Conservation (phyloP, 371 early-diverging fungal species). For the Mortierella sp. region DNA sequence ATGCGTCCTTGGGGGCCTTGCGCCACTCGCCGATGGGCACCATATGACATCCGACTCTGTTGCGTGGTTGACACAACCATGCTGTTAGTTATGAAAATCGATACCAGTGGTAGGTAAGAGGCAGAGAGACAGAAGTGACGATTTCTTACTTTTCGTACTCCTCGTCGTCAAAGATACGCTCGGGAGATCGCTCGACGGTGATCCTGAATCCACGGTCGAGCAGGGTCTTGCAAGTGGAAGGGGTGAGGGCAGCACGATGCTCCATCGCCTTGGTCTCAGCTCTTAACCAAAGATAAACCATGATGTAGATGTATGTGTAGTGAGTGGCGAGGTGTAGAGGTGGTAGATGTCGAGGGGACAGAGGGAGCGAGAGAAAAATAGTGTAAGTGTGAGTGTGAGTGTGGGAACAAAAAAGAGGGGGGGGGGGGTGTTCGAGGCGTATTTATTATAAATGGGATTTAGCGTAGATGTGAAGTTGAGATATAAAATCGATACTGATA, state of each 20-base stretch:
- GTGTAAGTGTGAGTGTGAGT: background rate
- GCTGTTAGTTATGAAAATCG: background rate
- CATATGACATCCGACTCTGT: slow-evolving; percentile 83
- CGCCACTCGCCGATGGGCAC: slow-evolving; percentile 87
- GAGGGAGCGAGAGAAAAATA: background rate
- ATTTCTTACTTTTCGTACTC: slow-evolving; percentile 84
- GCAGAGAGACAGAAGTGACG: background rate
- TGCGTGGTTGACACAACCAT: background rate
- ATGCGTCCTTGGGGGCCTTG: slow-evolving; percentile 88
- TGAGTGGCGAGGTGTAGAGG: background rate
- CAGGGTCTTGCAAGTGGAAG: slow-evolving; percentile 80
- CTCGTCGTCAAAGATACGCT: slow-evolving; percentile 89
- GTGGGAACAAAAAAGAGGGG: background rate
- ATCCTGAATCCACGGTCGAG: slow-evolving; percentile 86
- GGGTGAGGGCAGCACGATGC: slow-evolving; percentile 94
- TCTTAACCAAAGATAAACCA: slow-evolving; percentile 93
- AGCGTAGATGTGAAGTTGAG: no score
- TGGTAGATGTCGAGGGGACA: background rate
- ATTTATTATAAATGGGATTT: no score
- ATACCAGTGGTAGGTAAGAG: background rate
- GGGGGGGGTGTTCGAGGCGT: background rate
- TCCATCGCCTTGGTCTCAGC: slow-evolving; percentile 98
- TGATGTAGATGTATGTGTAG: slow-evolving; percentile 20
- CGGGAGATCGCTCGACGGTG: slow-evolving; percentile 86
- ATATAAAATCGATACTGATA: no score